Base-by-base conservation (phyloP, 495 filamentous ascomycete species). In the Aspergillus sparsus region DNA sequence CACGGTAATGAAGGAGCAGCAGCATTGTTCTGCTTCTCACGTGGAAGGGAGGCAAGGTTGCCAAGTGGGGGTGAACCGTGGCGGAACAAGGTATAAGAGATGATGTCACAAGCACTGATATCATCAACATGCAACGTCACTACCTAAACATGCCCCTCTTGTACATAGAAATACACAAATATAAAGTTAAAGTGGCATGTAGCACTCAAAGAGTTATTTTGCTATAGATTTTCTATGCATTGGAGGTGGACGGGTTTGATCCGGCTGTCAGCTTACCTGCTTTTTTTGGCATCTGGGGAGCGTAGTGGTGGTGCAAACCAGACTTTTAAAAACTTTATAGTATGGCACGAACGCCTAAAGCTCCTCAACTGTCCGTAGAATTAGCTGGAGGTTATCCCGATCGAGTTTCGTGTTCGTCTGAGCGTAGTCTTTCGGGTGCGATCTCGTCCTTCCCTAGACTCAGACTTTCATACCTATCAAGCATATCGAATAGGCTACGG, bases 401-500 rank as follows among this genome's bases (percentile, higher is more conserved):
- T 42, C 11, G 35, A 27, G 1, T 42, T 33, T 13, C 6, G 42
- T 45, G 27, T 11, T 44, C 27, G 18, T 53, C 49, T 12, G 42
- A 41, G 13, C 60, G 53, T 46, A 33, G 35, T 51, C 75, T 53
- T 50, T 71, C 69, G 0, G 62, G 35, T 27, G 70, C 55, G 13
- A 75, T 55, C 41, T 73, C 69, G 51, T 77, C 74, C 39, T 74
- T 75, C 1, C 77, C 77, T 41, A 78, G 46, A 54, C 74, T 78
- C 50, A 79, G 61, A 59, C 68, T 75, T 51, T 79, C 77, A 61
- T 77, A 80, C 2, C 68, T 68, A 64, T 74, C 74, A 7, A 80
- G 65, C 77, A 80, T 80, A 16, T 76, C 74, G 12, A 66, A 74
- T 3, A 80, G 62, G 37, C 50, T 69, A 15, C 53, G 57, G 7